Conservation (phyloP, 2,329 filamentous ascomycete species). For the Macroventuria anomochaeta region DNA sequence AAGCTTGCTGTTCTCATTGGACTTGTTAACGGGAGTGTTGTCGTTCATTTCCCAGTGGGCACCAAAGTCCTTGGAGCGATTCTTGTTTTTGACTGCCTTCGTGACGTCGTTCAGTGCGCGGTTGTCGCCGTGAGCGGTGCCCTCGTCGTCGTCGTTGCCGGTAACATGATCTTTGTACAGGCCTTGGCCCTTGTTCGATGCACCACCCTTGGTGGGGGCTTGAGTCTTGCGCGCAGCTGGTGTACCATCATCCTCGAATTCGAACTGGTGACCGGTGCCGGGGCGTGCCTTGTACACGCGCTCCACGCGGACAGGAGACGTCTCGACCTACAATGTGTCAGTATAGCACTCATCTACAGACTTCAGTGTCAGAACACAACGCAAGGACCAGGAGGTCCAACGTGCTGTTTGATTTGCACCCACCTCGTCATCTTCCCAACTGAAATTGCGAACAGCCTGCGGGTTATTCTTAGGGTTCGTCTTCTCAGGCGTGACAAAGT, state of each 20-base stretch:
- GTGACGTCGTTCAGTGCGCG: constrained; percentile 69
- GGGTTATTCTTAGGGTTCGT: constrained; percentile 66
- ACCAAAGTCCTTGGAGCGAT: constrained; percentile 77
- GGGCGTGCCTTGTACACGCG: constrained; percentile 72
- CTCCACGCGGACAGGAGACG: constrained; percentile 65
- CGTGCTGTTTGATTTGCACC: constrained; percentile 6
- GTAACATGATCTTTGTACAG: constrained; percentile 82
- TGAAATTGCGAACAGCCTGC: constrained; percentile 76
- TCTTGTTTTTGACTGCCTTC: constrained; percentile 74
- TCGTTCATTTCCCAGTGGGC: constrained; percentile 80
- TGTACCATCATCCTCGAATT: constrained; percentile 77
- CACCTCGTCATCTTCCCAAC: constrained; percentile 74
- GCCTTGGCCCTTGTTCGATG: constrained; percentile 70
- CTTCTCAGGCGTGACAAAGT: constrained; percentile 86
- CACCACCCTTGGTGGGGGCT: constrained; percentile 53
- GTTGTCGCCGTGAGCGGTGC: constrained; percentile 45
- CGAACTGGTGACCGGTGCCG: constrained; percentile 82
- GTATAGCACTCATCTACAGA: constrained; percentile 8
- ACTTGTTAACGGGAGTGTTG: constrained; percentile 59
- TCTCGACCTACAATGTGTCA: constrained; percentile 56
- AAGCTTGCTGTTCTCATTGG: constrained; percentile 50
- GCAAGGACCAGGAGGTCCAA: neutral
- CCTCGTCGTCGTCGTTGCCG: constrained; percentile 59
- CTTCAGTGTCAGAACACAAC: neutral
- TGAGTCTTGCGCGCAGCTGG: constrained; percentile 56